These are phyloP conservation scores for Aspergillus texensis DNA, from an alignment of 2,329 filamentous ascomycete species.

Conservation along the genomic window DNA sequence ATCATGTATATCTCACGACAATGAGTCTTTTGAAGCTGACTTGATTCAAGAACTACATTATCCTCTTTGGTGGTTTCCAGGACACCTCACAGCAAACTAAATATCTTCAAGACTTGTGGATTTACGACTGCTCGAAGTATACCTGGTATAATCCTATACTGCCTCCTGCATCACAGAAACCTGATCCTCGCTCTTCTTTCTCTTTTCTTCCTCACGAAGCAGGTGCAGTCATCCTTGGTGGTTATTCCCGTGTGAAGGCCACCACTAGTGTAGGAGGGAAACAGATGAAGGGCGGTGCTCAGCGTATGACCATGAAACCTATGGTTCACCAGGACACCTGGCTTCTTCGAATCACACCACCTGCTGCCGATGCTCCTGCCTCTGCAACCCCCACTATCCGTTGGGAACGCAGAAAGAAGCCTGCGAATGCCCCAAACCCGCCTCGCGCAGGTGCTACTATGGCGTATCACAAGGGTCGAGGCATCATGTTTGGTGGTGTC, in stretches of 20 bases:
- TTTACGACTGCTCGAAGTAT: conserved; percentile 89
- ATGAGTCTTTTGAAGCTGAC: conserved; percentile 4
- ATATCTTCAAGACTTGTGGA: conserved; percentile 90
- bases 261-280: conserved; percentile 59
- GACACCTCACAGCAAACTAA: conserved; percentile 94
- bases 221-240: conserved; percentile 87
- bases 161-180: conserved; percentile 79
- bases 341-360: conserved; percentile 80
- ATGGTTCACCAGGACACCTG: conserved; percentile 94
- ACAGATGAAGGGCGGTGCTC: conserved; percentile 62
- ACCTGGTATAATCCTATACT: conserved; percentile 78
- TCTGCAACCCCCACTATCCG: conserved; percentile 72
- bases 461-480: conserved; percentile 89
- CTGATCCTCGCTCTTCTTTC: conserved; percentile 88
- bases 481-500: conserved; percentile 91
- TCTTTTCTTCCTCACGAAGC: conserved; percentile 87
- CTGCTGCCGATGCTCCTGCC: conserved; percentile 66
- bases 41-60: conserved; percentile 71
- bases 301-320: conserved; percentile 75
- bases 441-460: conserved; percentile 87
- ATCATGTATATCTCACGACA: not conserved
- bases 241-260: conserved; percentile 88
- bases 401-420: conserved; percentile 93
- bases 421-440: conserved; percentile 84
- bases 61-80: conserved; percentile 95